A percentile compares a stretch with the other conserved stretches of the same genome.
Evolutionary conservation across 352 stramenopile species (phyloP).

Genomic region (Pythium aphanidermatum): DNA sequence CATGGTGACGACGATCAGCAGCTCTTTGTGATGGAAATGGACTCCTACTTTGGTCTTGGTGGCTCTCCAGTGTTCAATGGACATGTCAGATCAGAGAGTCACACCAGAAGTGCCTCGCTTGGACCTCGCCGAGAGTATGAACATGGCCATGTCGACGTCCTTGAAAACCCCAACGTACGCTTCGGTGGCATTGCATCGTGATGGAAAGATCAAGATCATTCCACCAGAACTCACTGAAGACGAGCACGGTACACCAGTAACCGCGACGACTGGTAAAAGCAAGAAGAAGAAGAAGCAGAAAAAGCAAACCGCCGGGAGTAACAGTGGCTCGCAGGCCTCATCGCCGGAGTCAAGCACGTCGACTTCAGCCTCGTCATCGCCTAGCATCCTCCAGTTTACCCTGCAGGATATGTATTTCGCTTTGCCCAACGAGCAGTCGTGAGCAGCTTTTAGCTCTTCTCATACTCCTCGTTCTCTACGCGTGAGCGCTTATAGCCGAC

Average conservation of each 20-base stretch:
- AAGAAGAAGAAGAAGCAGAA: slow-evolving; percentile 16
- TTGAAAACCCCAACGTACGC: slow-evolving; percentile 28
- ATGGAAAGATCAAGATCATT: too few species aligned
- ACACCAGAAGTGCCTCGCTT: slow-evolving; percentile 47
- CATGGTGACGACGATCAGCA: slow-evolving; percentile 60
- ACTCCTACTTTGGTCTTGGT: slow-evolving; percentile 82
- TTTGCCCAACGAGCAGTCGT: slow-evolving; percentile 35
- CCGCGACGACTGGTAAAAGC: slow-evolving; percentile 5
- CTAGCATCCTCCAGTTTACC: slow-evolving; percentile 60
- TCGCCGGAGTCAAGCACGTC: slow-evolving; percentile 12
- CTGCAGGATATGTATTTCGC: slow-evolving; percentile 82
- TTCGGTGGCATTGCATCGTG: slow-evolving; percentile 7
- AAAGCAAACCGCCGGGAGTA: slow-evolving; percentile 1
- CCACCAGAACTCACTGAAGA: slow-evolving; percentile 9
- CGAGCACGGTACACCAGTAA: slow-evolving; percentile 5
- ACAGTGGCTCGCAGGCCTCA: not conserved
- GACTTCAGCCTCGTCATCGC: slow-evolving; percentile 21
- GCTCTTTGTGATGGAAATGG: slow-evolving; percentile 83
- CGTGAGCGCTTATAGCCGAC: too few species aligned
- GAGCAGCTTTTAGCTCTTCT: too few species aligned
- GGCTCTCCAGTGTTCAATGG: slow-evolving; percentile 71
- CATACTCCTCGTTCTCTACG: too few species aligned
- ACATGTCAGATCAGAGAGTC: slow-evolving; percentile 22
- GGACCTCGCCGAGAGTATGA: slow-evolving; percentile 63
- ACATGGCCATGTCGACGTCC: slow-evolving; percentile 70